Conservation (phyloP, 352 stramenopile species). For the Globisporangium radiosum region DNA sequence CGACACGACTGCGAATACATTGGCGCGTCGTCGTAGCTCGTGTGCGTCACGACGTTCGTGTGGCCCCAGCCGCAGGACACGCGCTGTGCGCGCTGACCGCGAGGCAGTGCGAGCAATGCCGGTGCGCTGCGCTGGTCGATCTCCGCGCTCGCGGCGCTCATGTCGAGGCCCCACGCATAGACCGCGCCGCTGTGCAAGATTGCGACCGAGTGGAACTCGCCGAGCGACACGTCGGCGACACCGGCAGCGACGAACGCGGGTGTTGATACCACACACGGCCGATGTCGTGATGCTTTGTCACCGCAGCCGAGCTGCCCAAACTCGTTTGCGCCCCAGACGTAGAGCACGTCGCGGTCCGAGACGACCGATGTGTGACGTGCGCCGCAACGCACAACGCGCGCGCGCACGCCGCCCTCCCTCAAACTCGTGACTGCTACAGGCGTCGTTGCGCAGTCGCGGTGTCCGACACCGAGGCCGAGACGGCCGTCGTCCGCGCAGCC, state of each 20-base stretch:
- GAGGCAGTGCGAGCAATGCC: constrained; percentile 21
- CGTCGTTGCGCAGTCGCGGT: constrained; percentile 23
- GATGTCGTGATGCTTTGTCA: constrained; percentile 34
- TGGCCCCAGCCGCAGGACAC: constrained; percentile 64
- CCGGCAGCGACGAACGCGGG: constrained; percentile 35
- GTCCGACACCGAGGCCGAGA: constrained; percentile 50
- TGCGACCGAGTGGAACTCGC: constrained; percentile 70
- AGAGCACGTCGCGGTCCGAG: constrained; percentile 60
- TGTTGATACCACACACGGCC: constrained; percentile 39
- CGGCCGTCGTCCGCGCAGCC: constrained; percentile 65
- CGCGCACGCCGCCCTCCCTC: constrained; percentile 30
- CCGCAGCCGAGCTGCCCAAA: constrained; percentile 70
- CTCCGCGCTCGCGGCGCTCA: constrained; percentile 33
- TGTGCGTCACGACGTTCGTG: constrained; percentile 52
- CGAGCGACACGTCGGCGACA: constrained; percentile 48
- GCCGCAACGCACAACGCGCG: constrained; percentile 51
- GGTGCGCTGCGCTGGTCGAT: constrained; percentile 30
- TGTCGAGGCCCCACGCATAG: constrained; percentile 59
- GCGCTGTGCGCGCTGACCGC: constrained; percentile 31
- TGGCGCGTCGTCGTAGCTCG: neutral
- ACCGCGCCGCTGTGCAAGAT: constrained; percentile 35
- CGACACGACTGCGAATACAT: neutral
- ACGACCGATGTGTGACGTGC: constrained; percentile 60
- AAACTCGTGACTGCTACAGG: constrained; percentile 34
- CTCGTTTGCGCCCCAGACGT: constrained; percentile 75